phyloP scores from a whole-genome alignment of 495 filamentous ascomycete genomes.

The Penicillium chermesinum region DNA sequence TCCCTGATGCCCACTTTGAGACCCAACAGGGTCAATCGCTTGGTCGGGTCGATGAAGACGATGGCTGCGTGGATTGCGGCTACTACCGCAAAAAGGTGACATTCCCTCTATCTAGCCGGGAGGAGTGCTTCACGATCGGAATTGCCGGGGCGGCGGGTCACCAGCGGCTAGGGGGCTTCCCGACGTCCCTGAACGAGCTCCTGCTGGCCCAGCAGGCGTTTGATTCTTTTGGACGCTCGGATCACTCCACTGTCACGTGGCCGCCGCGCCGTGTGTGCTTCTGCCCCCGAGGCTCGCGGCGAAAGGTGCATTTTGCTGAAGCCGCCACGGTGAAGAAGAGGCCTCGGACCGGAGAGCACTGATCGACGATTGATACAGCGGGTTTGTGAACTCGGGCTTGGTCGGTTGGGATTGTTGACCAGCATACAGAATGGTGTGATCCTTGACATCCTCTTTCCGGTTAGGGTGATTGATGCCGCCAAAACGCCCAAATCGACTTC shows the following conservation, averaged over 20 bases:
- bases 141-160: not conserved
- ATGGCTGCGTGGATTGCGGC: conserved; percentile 7
- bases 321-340: not conserved
- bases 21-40: not conserved
- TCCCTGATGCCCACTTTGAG: conserved; percentile 3
- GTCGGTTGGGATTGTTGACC: not conserved
- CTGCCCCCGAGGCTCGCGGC: conserved; percentile 4
- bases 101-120: conserved; percentile 2
- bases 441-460: too few relatives aligned
- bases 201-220: conserved; percentile 3
- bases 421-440: too few relatives aligned
- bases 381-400: not conserved
- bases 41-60: conserved; percentile 1
- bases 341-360: not conserved
- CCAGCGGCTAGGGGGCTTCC: conserved; percentile 10
- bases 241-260: conserved; percentile 1
- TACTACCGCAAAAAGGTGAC: conserved; percentile 9
- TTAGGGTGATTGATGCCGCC: too few relatives aligned
- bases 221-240: conserved; percentile 5
- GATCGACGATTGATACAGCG: too few relatives aligned
- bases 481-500: too few relatives aligned
- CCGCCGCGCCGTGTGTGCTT: not conserved
- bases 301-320: conserved; percentile 6
- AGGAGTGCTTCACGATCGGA: conserved; percentile 3
- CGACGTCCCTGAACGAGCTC: conserved; percentile 3